Evolutionary conservation across 352 stramenopile species (phyloP).

Genomic region (Blastocystis sp.): DNA sequence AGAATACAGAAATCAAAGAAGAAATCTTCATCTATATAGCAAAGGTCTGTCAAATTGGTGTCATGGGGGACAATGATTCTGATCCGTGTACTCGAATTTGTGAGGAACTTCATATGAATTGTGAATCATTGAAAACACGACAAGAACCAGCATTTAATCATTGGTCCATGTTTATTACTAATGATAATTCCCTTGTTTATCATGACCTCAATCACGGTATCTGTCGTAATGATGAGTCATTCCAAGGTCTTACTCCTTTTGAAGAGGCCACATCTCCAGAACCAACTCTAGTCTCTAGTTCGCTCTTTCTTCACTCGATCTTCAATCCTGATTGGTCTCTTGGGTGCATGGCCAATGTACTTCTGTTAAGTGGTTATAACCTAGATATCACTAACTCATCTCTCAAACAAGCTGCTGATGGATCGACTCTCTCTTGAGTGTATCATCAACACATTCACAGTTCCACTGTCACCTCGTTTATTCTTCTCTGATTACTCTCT

Average conservation of each 20-base stretch:
- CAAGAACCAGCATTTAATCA: not conserved
- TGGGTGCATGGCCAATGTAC: not conserved
- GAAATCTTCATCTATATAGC: too few species aligned
- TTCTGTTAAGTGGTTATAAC: not conserved
- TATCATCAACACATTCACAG: not conserved
- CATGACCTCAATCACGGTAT: not conserved
- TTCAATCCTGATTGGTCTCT: not conserved
- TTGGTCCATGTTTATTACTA: not conserved
- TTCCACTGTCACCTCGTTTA: not conserved
- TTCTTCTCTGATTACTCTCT: constrained; percentile 7
- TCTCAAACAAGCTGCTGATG: not conserved
- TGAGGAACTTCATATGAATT: too few species aligned
- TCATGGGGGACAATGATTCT: too few species aligned
- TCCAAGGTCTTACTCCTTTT: not conserved
- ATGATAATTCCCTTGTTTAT: not conserved
- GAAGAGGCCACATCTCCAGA: not conserved
- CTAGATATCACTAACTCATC: not conserved
- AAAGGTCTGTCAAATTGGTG: too few species aligned
- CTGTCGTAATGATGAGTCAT: not conserved
- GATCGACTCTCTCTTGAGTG: not conserved
- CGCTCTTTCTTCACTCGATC: not conserved
- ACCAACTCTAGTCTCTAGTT: not conserved
- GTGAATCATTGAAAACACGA: too few species aligned
- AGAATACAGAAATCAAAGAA: too few species aligned
- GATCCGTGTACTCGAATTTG: too few species aligned